Conservation (phyloP, 441 rosid genomes). For the Croton setiger region DNA sequence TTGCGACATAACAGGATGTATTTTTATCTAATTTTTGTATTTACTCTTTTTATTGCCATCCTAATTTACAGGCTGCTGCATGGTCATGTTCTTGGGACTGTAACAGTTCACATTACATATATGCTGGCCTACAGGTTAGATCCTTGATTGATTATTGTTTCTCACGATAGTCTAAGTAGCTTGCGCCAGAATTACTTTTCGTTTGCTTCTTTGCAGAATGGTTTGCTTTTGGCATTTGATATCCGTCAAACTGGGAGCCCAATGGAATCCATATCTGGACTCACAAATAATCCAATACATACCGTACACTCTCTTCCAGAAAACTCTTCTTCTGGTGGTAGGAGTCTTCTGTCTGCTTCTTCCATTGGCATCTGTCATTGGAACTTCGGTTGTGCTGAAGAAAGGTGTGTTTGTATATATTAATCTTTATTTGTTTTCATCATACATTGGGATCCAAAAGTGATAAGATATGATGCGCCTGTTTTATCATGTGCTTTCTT, state of each 20-base stretch:
- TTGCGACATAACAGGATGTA: background rate
- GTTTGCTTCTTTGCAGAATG: constrained; percentile 44
- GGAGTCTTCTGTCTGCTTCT: constrained; percentile 67
- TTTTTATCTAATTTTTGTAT: background rate
- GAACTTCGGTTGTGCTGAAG: constrained; percentile 48
- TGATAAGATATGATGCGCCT: background rate
- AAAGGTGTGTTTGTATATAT: constrained; percentile 41
- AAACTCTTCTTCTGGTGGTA: constrained; percentile 31
- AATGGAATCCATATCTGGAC: constrained; percentile 50
- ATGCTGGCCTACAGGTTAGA: constrained; percentile 84
- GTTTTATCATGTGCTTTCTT: background rate
- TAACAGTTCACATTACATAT: constrained; percentile 53
- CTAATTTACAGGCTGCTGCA: constrained; percentile 61
- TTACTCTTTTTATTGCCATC: constrained; percentile 12
- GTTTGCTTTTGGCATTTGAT: constrained; percentile 70
- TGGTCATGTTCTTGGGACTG: constrained; percentile 98
- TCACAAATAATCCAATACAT: constrained; percentile 71
- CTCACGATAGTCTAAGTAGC: constrained; percentile 10
- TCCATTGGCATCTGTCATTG: constrained; percentile 75
- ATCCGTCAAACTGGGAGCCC: constrained; percentile 70
- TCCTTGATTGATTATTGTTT: constrained; percentile 16
- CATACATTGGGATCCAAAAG: background rate
- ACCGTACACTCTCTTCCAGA: constrained; percentile 50
- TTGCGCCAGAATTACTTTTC: constrained; percentile 4
- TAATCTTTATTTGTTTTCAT: background rate